Conservation (phyloP, 805 yeast genomes). For the Saturnispora diversa region DNA sequence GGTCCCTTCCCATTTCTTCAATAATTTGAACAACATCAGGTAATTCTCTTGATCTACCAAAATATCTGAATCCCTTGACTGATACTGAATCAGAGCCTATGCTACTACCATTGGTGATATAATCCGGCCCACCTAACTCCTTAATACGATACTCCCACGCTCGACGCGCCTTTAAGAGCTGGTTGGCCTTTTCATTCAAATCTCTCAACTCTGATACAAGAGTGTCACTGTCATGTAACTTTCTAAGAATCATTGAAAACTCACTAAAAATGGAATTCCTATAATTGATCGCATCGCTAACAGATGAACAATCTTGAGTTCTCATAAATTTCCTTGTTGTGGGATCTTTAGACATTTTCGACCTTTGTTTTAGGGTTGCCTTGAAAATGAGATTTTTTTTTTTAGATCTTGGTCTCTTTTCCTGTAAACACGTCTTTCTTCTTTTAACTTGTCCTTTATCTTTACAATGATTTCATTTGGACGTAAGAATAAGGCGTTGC, state of each 20-base stretch:
- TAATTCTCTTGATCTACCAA: constrained; percentile 75
- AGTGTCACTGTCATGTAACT: constrained; percentile 52
- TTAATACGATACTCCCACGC: constrained; percentile 75
- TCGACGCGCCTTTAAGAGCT: constrained; percentile 53
- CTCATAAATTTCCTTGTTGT: constrained; percentile 17
- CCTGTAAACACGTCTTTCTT: not conserved
- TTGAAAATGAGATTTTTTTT: no score
- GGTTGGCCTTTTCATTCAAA: constrained; percentile 65
- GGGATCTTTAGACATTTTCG: not conserved
- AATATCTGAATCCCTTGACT: constrained; percentile 58
- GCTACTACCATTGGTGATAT: constrained; percentile 17
- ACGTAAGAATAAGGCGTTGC: constrained; percentile 12
- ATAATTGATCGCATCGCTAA: constrained; percentile 68
- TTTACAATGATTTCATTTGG: constrained; percentile 13
- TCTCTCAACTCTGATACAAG: constrained; percentile 62
- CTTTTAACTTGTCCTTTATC: no score
- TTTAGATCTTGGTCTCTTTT: not conserved
- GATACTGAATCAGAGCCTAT: constrained; percentile 5
- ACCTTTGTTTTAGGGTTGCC: not conserved
- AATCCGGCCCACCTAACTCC: constrained; percentile 68
- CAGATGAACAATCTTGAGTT: constrained; percentile 29
- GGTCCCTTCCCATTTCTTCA: constrained; percentile 26
- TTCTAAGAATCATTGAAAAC: constrained; percentile 49
- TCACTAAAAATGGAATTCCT: constrained; percentile 54
- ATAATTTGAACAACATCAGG: constrained; percentile 57